These are phyloP conservation scores for Fusarium anguioides DNA, from an alignment of 2,329 filamentous ascomycete species.

Conservation along the genomic window DNA sequence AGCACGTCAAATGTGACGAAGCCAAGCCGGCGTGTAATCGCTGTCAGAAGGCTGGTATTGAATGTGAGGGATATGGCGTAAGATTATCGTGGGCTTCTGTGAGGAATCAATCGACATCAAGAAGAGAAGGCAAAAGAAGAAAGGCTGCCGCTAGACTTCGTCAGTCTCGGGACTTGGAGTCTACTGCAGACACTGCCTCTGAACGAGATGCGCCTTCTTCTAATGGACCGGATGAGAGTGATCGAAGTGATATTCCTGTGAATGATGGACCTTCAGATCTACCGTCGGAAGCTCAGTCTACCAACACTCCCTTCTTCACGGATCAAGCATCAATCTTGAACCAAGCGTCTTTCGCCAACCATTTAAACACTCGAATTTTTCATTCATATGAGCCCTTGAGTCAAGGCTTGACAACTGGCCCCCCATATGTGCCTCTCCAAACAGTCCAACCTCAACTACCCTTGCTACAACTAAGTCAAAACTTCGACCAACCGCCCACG, in stretches of 20 bases:
- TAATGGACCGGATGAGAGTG: neutral
- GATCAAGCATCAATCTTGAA: neutral
- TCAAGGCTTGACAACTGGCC: conserved; percentile 23
- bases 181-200: neutral
- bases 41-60: conserved; percentile 31
- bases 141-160: conserved; percentile 1
- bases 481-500: neutral
- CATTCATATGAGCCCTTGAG: conserved; percentile 36
- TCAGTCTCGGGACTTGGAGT: neutral
- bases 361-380: conserved; percentile 29
- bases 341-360: conserved; percentile 10
- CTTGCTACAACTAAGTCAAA: neutral
- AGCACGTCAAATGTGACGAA: conserved; percentile 43
- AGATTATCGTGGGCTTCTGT: conserved; percentile 43
- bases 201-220: neutral
- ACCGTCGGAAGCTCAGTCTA: neutral
- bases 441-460: neutral
- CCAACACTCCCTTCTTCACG: neutral
- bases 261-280: neutral
- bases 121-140: conserved; percentile 10
- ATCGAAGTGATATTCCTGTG: rapidly evolving
- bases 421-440: neutral
- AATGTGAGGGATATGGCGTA: conserved; percentile 41
- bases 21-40: conserved; percentile 35
- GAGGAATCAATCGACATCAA: conserved; percentile 38